These are phyloP conservation scores for Cryptococcus hybrid DNA, from an alignment of 1,284 basidiomycete species.

Conservation along the genomic window DNA sequence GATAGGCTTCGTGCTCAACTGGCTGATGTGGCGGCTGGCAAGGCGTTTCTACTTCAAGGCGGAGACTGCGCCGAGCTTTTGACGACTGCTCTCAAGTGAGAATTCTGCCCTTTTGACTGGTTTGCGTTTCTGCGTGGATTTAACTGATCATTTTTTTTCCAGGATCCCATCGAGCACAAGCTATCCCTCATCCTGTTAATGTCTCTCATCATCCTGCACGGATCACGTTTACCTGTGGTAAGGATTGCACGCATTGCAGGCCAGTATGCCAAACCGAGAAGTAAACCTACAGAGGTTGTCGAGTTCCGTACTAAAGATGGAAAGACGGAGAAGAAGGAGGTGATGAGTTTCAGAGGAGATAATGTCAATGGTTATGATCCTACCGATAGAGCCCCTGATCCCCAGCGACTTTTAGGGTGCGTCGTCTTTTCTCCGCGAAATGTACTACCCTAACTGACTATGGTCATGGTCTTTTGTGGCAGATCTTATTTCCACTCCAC, in stretches of 20 bases:
- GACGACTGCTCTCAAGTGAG: slow-evolving; percentile 82
- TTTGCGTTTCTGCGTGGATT: slow-evolving; percentile 59
- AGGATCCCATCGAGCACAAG: slow-evolving; percentile 92
- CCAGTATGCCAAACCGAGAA: slow-evolving; percentile 95
- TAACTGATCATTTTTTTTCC: slow-evolving; percentile 65
- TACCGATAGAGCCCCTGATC: slow-evolving; percentile 77
- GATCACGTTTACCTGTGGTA: slow-evolving; percentile 85
- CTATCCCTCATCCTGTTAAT: slow-evolving; percentile 93
- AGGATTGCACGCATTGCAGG: slow-evolving; percentile 90
- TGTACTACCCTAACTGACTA: not conserved
- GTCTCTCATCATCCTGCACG: slow-evolving; percentile 92
- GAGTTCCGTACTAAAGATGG: slow-evolving; percentile 59
- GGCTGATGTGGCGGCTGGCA: slow-evolving; percentile 72
- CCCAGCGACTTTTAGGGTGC: slow-evolving; percentile 68
- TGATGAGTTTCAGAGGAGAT: slow-evolving; percentile 68
- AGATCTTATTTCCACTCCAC: slow-evolving; percentile 91
- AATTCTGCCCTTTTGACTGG: not conserved
- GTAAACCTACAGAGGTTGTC: slow-evolving; percentile 74
- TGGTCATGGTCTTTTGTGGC: slow-evolving; percentile 51
- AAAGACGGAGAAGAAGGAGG: slow-evolving; percentile 39
- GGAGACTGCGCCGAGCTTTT: slow-evolving; percentile 95
- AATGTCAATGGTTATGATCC: slow-evolving; percentile 81
- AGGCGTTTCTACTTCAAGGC: slow-evolving; percentile 92
- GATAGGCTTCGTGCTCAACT: slow-evolving; percentile 80
- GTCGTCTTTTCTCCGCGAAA: slow-evolving; percentile 15